These are phyloP conservation scores for Malania oleifera DNA, from an alignment of 164 flowering plant species.

Conservation along the genomic window DNA sequence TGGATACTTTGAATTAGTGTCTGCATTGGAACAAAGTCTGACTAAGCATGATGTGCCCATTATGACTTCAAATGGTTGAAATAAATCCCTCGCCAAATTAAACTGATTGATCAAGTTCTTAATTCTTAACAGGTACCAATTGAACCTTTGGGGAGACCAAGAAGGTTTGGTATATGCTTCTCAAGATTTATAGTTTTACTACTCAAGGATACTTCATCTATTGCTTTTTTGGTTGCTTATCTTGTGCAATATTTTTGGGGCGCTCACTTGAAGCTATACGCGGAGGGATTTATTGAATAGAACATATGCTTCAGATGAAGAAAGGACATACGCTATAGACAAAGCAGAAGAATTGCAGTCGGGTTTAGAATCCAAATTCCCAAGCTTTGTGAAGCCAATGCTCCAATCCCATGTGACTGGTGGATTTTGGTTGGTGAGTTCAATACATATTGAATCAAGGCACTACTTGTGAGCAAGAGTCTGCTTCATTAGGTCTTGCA, in stretches of 20 bases:
- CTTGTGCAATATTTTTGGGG: constrained; percentile 7
- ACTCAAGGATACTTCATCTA: constrained; percentile 29
- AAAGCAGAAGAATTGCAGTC: constrained; percentile 38
- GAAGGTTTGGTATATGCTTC: constrained; percentile 19
- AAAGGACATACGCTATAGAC: constrained; percentile 32
- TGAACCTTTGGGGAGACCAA: constrained; percentile 20
- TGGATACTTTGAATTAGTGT: too few species aligned
- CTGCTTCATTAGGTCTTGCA: neutral
- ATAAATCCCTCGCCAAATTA: neutral
- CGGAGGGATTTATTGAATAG: constrained; percentile 34
- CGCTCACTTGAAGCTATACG: constrained; percentile 16
- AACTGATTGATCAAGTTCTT: neutral
- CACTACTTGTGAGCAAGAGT: too few species aligned
- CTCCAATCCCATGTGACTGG: constrained; percentile 65
- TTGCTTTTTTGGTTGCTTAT: neutral
- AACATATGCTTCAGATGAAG: constrained; percentile 41
- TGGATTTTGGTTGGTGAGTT: constrained; percentile 73
- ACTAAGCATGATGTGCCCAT: neutral
- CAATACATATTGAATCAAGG: neutral
- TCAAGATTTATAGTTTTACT: constrained; percentile 13
- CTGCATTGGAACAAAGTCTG: neutral
- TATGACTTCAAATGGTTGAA: neutral
- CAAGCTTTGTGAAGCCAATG: constrained; percentile 66
- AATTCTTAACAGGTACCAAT: constrained; percentile 14
- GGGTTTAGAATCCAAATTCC: constrained; percentile 34